These are phyloP conservation scores for Aspergillus melleus DNA, from an alignment of 2,329 filamentous ascomycete genomes.

Conservation along the genomic window DNA sequence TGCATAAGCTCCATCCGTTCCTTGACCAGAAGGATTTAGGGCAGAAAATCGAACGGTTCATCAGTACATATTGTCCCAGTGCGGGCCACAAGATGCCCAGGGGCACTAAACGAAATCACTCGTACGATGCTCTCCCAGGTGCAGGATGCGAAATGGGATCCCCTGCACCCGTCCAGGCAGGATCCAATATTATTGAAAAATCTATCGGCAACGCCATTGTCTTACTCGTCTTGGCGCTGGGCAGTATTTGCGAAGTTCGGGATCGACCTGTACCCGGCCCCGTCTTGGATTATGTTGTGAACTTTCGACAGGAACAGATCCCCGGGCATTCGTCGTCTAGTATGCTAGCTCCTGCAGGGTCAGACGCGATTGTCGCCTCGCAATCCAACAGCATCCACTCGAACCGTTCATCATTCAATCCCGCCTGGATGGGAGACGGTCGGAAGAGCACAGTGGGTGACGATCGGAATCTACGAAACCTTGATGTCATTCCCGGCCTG, in stretches of 20 bases:
- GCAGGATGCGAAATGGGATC: slow-evolving; percentile 24
- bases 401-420: too few species aligned
- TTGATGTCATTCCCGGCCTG: slow-evolving; percentile 84
- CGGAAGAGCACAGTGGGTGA: too few species aligned
- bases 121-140: slow-evolving; percentile 30
- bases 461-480: slow-evolving; percentile 55
- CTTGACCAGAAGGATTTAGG: slow-evolving; percentile 56
- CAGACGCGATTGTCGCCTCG: too few species aligned
- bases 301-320: too few species aligned
- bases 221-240: slow-evolving; percentile 78
- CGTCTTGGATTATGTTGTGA: slow-evolving; percentile 39
- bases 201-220: slow-evolving; percentile 80
- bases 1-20: slow-evolving; percentile 66
- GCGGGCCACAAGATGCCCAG: slow-evolving; percentile 29
- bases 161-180: slow-evolving; percentile 15
- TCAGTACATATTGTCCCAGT: slow-evolving; percentile 46
- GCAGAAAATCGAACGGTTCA: slow-evolving; percentile 54
- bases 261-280: slow-evolving; percentile 55
- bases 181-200: slow-evolving; percentile 43
- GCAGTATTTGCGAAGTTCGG: slow-evolving; percentile 70
- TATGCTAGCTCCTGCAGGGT: too few species aligned
- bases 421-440: too few species aligned
- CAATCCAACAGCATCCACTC: too few species aligned
- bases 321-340: too few species aligned
- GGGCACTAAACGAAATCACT: slow-evolving; percentile 41